Base-by-base conservation (phyloP, 2,329 filamentous ascomycete species). In the Colletotrichum sp. region DNA sequence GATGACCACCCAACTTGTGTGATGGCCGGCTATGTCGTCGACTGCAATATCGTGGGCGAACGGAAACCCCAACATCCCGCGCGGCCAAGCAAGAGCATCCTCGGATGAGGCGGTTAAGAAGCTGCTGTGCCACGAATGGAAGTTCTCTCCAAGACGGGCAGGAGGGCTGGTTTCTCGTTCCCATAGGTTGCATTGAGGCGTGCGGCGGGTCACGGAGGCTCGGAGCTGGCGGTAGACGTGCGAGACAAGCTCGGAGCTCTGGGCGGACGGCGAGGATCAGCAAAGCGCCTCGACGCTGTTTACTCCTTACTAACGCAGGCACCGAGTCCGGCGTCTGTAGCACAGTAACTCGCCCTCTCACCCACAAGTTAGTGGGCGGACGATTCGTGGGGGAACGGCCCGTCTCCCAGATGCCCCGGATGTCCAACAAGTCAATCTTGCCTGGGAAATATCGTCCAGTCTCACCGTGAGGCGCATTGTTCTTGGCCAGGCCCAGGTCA, bases 381-480 rank as follows among this genome's bases (percentile, higher is more conserved):
- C 32, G n/a, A 71, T 49, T 64, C 49, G 57, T 68, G 64, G 70
- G 44, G 64, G 21, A 34, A 57, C 70, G 70, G 52, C 44, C 55
- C 39, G n/a, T 15, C 32, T 49, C 63, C 32, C 16, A 34, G 32
- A 36, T 34, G 57, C n/a, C 70, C 44, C 44, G 73, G 70, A 34
- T 28, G 44, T 28, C n/a, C 28, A 34, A 28, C 13, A 30, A 18
- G 21, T 44, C 44, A 62, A 62, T 62, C 13, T 55, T 21, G 55
- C 32, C 36, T 44, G 16, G 44, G n/a, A 18, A 21, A 26, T 9
- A 28, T 55, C 32, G 28, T 72, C 39, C 44, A 73, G 70, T 76
- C 73, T 68, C 73, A 68, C 70, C 73, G 64, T 76, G 73, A 73
- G 73, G 64, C 59, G 73, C 73, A 57, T 76, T 52, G 13, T 52